phyloP scores from a whole-genome alignment of 352 stramenopile species.

The Nothophytophthora sp. region DNA sequence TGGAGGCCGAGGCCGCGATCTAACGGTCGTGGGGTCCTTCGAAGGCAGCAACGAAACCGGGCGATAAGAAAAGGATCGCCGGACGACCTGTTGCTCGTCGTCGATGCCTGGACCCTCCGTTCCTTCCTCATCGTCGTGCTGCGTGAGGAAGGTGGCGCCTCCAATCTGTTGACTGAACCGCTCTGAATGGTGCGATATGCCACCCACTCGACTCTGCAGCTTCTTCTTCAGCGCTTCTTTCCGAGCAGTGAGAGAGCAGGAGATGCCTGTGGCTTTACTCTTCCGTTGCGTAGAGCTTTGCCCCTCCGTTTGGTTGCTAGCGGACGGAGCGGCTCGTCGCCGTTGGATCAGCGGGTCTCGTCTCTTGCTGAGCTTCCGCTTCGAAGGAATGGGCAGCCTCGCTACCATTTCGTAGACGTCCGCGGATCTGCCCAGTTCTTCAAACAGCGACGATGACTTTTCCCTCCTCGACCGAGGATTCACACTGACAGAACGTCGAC shows the following conservation, averaged over 20 bases:
- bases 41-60: background rate
- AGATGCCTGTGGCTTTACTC: conserved; percentile 4
- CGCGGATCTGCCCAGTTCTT: background rate
- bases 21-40: conserved; percentile 1
- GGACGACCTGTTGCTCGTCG: background rate
- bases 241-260: conserved; percentile 21
- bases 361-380: conserved; percentile 7
- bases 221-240: conserved; percentile 52
- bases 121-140: conserved; percentile 42
- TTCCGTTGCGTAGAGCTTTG: conserved; percentile 4
- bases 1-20: conserved; percentile 7
- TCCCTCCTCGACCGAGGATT: conserved; percentile 4
- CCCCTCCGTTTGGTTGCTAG: background rate
- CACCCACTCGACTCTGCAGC: conserved; percentile 12
- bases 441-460: background rate
- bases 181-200: background rate
- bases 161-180: conserved; percentile 10
- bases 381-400: background rate
- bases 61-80: background rate
- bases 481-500: conserved; percentile 3
- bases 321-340: conserved; percentile 4
- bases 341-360: conserved; percentile 21
- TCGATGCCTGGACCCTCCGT: background rate
- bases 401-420: conserved; percentile 1
- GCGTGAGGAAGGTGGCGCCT: conserved; percentile 42